phyloP scores from a whole-genome alignment of 306 rosid species.

The Cucurbita ficifolia region DNA sequence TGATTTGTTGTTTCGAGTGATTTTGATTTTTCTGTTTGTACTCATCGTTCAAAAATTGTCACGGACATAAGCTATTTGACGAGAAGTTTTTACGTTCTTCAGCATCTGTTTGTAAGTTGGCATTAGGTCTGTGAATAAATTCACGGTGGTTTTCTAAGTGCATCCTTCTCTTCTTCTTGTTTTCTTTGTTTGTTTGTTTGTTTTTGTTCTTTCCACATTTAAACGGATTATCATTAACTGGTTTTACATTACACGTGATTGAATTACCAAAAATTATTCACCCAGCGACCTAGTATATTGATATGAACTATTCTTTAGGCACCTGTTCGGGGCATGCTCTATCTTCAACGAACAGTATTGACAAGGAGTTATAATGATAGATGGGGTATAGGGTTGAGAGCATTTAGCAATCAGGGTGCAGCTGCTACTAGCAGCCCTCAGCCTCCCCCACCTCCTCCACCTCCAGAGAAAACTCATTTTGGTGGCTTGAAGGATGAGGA shows the following conservation, averaged over 20 bases:
- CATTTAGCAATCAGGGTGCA: slow-evolving; percentile 70
- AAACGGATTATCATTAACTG: not conserved
- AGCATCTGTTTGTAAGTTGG: not conserved
- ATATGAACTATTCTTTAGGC: slow-evolving; percentile 20
- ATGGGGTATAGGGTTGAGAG: slow-evolving; percentile 38
- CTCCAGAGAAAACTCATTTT: slow-evolving; percentile 89
- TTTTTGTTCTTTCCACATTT: not conserved
- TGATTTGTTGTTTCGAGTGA: not conserved
- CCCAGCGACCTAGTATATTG: not conserved
- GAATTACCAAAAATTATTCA: not conserved
- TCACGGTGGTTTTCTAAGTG: not conserved
- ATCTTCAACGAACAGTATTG: slow-evolving; percentile 36
- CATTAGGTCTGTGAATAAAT: not conserved
- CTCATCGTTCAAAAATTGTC: not conserved
- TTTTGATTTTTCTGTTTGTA: not conserved
- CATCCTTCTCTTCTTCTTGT: not conserved
- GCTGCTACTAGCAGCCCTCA: slow-evolving; percentile 49
- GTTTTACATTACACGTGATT: not conserved
- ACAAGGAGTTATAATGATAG: slow-evolving; percentile 26
- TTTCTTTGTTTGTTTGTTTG: not conserved
- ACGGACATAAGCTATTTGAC: not conserved
- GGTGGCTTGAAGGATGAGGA: slow-evolving; percentile 96
- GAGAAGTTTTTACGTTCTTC: not conserved
- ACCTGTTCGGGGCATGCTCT: slow-evolving; percentile 59
- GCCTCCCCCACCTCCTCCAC: slow-evolving; percentile 79